These are phyloP conservation scores for Candida hispaniensis DNA, from an alignment of 805 yeast genomes.

Conservation along the genomic window DNA sequence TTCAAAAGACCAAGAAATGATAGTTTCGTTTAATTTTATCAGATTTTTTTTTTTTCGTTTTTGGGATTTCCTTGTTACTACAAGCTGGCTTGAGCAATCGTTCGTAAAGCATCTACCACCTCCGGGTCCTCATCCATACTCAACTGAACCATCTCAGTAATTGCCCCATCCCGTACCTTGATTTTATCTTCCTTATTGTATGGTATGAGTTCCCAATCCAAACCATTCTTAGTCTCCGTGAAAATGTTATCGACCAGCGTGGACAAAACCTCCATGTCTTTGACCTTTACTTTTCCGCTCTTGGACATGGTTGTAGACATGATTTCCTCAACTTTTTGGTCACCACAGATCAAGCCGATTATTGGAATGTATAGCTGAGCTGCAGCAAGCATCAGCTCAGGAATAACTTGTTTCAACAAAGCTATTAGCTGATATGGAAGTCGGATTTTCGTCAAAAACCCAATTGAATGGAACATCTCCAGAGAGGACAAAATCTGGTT, in stretches of 20 bases:
- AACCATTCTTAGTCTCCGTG: conserved; percentile 8
- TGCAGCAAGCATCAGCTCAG: conserved; percentile 10
- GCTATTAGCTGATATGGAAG: conserved; percentile 14
- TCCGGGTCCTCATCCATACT: conserved; percentile 14
- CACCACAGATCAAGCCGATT: conserved; percentile 10
- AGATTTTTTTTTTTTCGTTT: too few species aligned
- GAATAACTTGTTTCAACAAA: conserved; percentile 8
- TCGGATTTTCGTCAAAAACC: conserved; percentile 18
- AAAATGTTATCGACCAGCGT: conserved; percentile 10
- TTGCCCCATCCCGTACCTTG: conserved; percentile 5
- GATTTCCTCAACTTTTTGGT: conserved; percentile 8
- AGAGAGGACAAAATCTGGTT: conserved; percentile 12
- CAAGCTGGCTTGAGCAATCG: too few species aligned
- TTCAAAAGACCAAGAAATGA: too few species aligned
- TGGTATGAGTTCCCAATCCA: conserved; percentile 14
- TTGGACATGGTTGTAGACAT: conserved; percentile 8
- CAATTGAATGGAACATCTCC: conserved; percentile 20
- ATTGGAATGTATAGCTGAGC: conserved; percentile 12
- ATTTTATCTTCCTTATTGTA: neutral
- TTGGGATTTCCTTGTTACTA: too few species aligned
- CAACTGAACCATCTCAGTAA: conserved; percentile 7
- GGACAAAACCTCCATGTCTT: conserved; percentile 10
- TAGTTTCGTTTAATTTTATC: too few species aligned
- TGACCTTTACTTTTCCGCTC: conserved; percentile 12
- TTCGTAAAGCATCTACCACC: conserved; percentile 7